A percentile compares a stretch with the other conserved stretches of the same genome.
These are phyloP conservation scores for Sporothrix protearum DNA, from an alignment of 2,329 filamentous ascomycete genomes.

Conservation along the genomic window DNA sequence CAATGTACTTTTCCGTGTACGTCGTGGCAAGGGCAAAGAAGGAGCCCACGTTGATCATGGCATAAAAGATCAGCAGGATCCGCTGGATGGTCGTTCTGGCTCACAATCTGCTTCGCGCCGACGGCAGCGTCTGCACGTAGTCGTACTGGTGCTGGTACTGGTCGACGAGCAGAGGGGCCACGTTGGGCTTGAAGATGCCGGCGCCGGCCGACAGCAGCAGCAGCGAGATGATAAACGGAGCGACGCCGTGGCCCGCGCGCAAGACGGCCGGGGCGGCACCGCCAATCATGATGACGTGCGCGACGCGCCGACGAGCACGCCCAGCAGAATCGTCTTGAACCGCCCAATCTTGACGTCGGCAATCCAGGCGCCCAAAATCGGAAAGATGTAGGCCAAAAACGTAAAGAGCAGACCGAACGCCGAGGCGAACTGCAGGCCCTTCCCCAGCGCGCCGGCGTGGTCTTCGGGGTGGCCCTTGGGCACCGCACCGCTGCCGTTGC, in stretches of 20 bases:
- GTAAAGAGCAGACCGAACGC: constrained; percentile 45
- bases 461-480: constrained; percentile 26
- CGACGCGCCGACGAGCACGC: constrained; percentile 57
- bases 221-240: constrained; percentile 59
- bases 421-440: constrained; percentile 40
- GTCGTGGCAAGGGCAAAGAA: constrained; percentile 60
- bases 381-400: constrained; percentile 49
- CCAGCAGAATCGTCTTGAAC: constrained; percentile 60
- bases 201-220: constrained; percentile 65
- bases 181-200: constrained; percentile 66
- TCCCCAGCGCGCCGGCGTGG: background rate
- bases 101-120: constrained; percentile 47
- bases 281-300: constrained; percentile 61
- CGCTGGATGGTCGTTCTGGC: constrained; percentile 46
- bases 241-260: constrained; percentile 48
- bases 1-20: constrained; percentile 71
- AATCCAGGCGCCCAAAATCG: constrained; percentile 51
- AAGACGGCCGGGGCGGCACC: constrained; percentile 61
- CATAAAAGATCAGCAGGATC: constrained; percentile 53
- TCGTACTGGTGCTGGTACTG: constrained; percentile 42
- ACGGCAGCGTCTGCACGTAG: constrained; percentile 42
- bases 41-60: constrained; percentile 66
- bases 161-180: constrained; percentile 44
- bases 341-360: constrained; percentile 65
- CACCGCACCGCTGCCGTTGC: constrained; percentile 36